Evolutionary conservation across 2,329 filamentous ascomycete genomes (phyloP).

Genomic region (Fusarium sublunatum): DNA sequence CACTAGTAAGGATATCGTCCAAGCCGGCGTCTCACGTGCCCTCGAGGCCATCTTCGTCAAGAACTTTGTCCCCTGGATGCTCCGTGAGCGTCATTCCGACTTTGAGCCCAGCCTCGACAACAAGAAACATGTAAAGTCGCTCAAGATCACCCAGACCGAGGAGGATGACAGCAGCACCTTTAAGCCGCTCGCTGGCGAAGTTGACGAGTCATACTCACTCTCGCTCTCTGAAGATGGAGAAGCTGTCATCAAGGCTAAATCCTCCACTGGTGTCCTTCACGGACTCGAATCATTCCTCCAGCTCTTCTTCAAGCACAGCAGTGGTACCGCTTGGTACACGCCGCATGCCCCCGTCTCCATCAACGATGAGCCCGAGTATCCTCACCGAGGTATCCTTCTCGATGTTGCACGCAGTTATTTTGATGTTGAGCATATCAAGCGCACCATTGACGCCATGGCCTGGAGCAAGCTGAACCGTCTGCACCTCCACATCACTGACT

Average conservation of each 20-base stretch:
- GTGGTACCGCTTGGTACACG: conserved; percentile 71
- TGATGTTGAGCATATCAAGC: conserved; percentile 73
- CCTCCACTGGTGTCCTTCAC: conserved; percentile 75
- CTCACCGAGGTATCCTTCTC: conserved; percentile 82
- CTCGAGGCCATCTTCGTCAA: conserved; percentile 72
- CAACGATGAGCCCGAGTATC: conserved; percentile 77
- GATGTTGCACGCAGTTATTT: conserved; percentile 82
- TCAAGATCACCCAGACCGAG: conserved; percentile 71
- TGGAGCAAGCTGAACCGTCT: conserved; percentile 87
- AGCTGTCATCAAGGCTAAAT: conserved; percentile 71
- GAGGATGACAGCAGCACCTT: conserved; percentile 65
- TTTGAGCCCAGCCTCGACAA: conserved; percentile 68
- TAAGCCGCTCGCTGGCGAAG: conserved; percentile 69
- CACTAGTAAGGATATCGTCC: conserved; percentile 65
- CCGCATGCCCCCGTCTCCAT: conserved; percentile 76
- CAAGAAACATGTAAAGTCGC: conserved; percentile 65
- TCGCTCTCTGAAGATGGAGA: conserved; percentile 67
- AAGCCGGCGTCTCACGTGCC: conserved; percentile 68
- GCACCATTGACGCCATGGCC: conserved; percentile 79
- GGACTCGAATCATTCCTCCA: conserved; percentile 83
- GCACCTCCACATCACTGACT: conserved; percentile 84
- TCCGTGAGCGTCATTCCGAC: conserved; percentile 70
- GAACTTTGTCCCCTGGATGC: conserved; percentile 82
- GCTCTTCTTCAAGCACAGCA: conserved; percentile 79
- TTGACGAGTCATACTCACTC: conserved; percentile 82